Evolutionary conservation across 345 rosid genomes (phyloP), one percentile per base, ranked within the genome.

Genomic region (Luvunga scandens): DNA sequence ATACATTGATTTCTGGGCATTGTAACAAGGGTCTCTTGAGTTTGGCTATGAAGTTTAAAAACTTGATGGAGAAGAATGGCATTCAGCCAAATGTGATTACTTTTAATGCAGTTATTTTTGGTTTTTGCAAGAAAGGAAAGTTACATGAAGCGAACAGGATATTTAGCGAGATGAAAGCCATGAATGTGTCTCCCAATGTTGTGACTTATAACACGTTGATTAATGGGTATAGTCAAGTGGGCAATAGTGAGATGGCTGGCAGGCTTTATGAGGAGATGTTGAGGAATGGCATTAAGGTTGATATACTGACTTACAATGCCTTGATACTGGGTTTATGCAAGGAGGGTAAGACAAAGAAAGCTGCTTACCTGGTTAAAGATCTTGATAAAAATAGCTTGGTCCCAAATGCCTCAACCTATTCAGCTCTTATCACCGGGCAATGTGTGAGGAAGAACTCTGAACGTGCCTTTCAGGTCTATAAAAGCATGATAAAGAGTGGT

Each of bases 331-430:
- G 98, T 53, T 81, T 91, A 5, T 93, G 98, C 87, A 91, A 87
- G 71, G 94, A 86, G 73, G 98, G 95, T 2, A 93, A 92, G 95
- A 95, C 98, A 27, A 95, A 89, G 91, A 93, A 90, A 79, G 95
- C 98, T 77, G 98, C 98, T 16, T 86, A 81, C 79, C 77, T 93
- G 78, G 91, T 93, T 69, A 90, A 88, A 84, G 91, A 90, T 75
- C 92, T 95, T 28, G 94, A 90, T 72, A 91, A 88, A 78, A 83
- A 88, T 87, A 81, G 84, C 57, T 85, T 95, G 80, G 89, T 83
- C 48, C 97, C 92, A 30, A 93, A 93, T 81, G 86, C 91, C 22
- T 91, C 98, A 6, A 95, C 97, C 65, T 93, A 87, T 79, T 86
- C 92, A 38, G 93, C 94, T 18, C 91, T 95, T 53, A 93, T 92